Percentiles rank a stretch among this genome's conserved stretches.
These are phyloP conservation scores for Mycena belliarum DNA, from an alignment of 768 basidiomycete genomes.

Conservation along the genomic window DNA sequence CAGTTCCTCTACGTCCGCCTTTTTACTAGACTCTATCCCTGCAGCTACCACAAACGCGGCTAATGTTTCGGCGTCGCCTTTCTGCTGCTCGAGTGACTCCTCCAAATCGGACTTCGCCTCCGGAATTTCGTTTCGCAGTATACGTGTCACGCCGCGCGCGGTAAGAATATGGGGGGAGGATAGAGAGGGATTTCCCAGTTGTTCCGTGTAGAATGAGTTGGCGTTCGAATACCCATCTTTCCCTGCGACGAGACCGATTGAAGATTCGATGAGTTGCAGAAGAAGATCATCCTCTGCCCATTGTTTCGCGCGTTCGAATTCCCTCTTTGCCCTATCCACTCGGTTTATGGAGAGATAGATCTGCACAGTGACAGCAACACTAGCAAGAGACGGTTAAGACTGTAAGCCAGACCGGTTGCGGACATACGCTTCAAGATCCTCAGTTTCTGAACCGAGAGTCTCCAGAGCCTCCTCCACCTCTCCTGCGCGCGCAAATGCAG, in stretches of 20 bases:
- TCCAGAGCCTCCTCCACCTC: slow-evolving; percentile 93
- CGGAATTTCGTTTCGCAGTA: slow-evolving; percentile 71
- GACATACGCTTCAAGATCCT: slow-evolving; percentile 87
- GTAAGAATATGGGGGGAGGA: slow-evolving; percentile 74
- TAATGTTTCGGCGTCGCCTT: slow-evolving; percentile 63
- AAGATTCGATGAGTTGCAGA: slow-evolving; percentile 87
- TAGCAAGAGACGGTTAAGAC: slow-evolving; percentile 32
- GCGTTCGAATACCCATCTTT: slow-evolving; percentile 63
- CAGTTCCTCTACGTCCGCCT: slow-evolving; percentile 61
- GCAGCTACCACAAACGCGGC: slow-evolving; percentile 68
- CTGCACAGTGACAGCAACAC: slow-evolving; percentile 81
- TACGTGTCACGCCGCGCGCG: slow-evolving; percentile 76
- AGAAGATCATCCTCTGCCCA: slow-evolving; percentile 91
- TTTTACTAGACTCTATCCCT: slow-evolving; percentile 65
- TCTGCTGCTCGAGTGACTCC: slow-evolving; percentile 65
- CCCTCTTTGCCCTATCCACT: slow-evolving; percentile 82
- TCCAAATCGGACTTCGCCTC: slow-evolving; percentile 83
- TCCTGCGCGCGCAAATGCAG: slow-evolving; percentile 79
- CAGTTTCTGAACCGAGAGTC: slow-evolving; percentile 73
- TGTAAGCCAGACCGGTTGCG: background rate
- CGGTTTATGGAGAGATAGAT: slow-evolving; percentile 91
- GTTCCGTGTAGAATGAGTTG: slow-evolving; percentile 76
- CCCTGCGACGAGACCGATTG: slow-evolving; percentile 72
- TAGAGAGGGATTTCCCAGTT: slow-evolving; percentile 77
- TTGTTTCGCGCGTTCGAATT: slow-evolving; percentile 79